Conservation (phyloP, 345 rosid species). For the Boechera divaricarpa region DNA sequence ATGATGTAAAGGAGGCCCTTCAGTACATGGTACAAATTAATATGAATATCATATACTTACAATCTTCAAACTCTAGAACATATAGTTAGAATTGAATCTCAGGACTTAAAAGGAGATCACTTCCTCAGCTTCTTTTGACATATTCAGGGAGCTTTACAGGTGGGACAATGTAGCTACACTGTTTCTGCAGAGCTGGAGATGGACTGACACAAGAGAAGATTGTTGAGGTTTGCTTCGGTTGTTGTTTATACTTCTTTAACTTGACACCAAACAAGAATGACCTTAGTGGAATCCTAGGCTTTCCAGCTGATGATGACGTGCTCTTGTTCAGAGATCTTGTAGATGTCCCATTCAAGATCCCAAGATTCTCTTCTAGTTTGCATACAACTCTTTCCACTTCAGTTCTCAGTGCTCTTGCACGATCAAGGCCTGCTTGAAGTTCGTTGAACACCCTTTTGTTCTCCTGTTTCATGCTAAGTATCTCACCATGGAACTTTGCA, state of each 20-base stretch:
- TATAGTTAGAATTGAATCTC: constrained; percentile 4
- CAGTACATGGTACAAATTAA: constrained; percentile 39
- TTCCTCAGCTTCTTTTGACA: constrained; percentile 27
- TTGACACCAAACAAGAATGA: constrained; percentile 91
- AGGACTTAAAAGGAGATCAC: constrained; percentile 12
- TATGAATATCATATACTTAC: constrained; percentile 25
- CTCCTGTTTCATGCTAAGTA: constrained; percentile 88
- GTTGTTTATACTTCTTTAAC: constrained; percentile 62
- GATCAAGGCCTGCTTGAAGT: constrained; percentile 57
- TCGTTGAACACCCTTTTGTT: constrained; percentile 66
- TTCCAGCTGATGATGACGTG: constrained; percentile 31
- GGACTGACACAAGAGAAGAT: constrained; percentile 65
- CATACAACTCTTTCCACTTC: constrained; percentile 61
- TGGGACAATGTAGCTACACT: constrained; percentile 47
- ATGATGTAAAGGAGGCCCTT: constrained; percentile 34
- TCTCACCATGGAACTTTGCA: constrained; percentile 82
- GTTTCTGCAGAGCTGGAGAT: constrained; percentile 55
- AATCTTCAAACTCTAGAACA: constrained; percentile 25
- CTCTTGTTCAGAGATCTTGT: constrained; percentile 42
- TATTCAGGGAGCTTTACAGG: constrained; percentile 35
- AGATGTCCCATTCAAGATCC: constrained; percentile 18
- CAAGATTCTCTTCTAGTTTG: constrained; percentile 58
- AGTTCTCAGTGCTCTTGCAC: constrained; percentile 50
- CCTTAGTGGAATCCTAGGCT: constrained; percentile 68
- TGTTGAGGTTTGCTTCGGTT: constrained; percentile 43